Conservation (phyloP, 1,139 yeast species). For the Kodamaea derodonti region DNA sequence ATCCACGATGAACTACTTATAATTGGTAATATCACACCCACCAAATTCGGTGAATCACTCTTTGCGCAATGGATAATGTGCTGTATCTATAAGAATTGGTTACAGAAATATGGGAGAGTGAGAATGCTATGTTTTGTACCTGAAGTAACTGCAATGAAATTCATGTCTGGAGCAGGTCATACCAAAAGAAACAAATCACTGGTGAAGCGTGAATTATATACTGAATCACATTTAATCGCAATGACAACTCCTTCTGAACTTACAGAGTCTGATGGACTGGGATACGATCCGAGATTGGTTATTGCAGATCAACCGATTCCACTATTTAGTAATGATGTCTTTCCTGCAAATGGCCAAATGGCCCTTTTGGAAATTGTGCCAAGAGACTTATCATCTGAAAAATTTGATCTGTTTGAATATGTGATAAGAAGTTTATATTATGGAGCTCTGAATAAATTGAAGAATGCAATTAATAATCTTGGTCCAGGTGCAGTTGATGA, state of each 20-base stretch:
- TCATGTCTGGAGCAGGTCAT: conserved; percentile 49
- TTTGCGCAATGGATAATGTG: conserved; percentile 76
- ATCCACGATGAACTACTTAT: conserved; percentile 62
- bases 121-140: conserved; percentile 65
- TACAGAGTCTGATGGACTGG: conserved; percentile 23
- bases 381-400: conserved; percentile 19
- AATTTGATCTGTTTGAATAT: conserved; percentile 61
- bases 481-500: conserved; percentile 86
- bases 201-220: conserved; percentile 56
- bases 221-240: conserved; percentile 52
- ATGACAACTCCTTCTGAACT: conserved; percentile 27
- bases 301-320: conserved; percentile 38
- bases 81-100: conserved; percentile 68
- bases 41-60: conserved; percentile 57
- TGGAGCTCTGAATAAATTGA: conserved; percentile 44
- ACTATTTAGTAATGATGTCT: conserved; percentile 19
- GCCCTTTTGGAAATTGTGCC: conserved; percentile 63
- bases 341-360: conserved; percentile 25
- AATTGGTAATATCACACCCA: conserved; percentile 58
- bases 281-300: conserved; percentile 37
- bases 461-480: conserved; percentile 48
- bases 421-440: conserved; percentile 64
- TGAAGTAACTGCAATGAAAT: conserved; percentile 56
- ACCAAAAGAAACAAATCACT: conserved; percentile 53
- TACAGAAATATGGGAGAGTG: conserved; percentile 69